Evolutionary conservation across 371 early-diverging fungal species (phyloP).

Genomic region (Mucor mucedo): DNA sequence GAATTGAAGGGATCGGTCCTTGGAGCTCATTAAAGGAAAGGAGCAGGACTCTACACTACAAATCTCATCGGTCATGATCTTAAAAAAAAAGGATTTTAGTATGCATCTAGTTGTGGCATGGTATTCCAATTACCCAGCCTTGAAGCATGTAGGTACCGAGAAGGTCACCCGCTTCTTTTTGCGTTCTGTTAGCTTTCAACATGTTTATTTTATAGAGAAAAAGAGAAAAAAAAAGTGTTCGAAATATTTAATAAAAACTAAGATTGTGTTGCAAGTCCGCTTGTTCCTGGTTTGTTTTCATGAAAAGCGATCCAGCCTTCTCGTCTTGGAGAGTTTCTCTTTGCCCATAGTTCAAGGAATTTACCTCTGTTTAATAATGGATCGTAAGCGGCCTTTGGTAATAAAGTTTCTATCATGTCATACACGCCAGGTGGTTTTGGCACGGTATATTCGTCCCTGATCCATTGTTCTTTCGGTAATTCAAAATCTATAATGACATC

Average conservation of each 20-base stretch:
- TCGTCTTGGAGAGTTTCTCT: conserved; percentile 42
- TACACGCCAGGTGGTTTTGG: conserved; percentile 62
- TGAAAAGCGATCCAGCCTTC: conserved; percentile 69
- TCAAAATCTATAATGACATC: conserved; percentile 72
- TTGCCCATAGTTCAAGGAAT: conserved; percentile 60
- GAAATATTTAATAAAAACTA: no score
- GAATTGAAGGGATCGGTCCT: conserved; percentile 50
- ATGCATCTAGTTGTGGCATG: neutral
- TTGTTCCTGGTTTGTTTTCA: conserved; percentile 41
- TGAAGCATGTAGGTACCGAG: conserved; percentile 48
- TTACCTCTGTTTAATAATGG: conserved; percentile 51
- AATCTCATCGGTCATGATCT: conserved; percentile 59
- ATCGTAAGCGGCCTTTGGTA: conserved; percentile 59
- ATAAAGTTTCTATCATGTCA: conserved; percentile 70
- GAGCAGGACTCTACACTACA: conserved; percentile 48
- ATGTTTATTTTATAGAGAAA: conserved; percentile 1
- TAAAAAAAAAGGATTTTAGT: neutral
- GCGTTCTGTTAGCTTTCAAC: conserved; percentile 18
- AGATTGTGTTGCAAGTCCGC: neutral
- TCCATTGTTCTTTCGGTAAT: conserved; percentile 57
- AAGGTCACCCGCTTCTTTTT: conserved; percentile 29
- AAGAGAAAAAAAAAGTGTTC: neutral
- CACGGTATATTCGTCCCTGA: conserved; percentile 55
- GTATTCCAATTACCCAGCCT: conserved; percentile 48
- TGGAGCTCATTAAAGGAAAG: conserved; percentile 61